phyloP scores from a whole-genome alignment of 176 grass and related monocot species.

The Eremochloa ophiuroides region DNA sequence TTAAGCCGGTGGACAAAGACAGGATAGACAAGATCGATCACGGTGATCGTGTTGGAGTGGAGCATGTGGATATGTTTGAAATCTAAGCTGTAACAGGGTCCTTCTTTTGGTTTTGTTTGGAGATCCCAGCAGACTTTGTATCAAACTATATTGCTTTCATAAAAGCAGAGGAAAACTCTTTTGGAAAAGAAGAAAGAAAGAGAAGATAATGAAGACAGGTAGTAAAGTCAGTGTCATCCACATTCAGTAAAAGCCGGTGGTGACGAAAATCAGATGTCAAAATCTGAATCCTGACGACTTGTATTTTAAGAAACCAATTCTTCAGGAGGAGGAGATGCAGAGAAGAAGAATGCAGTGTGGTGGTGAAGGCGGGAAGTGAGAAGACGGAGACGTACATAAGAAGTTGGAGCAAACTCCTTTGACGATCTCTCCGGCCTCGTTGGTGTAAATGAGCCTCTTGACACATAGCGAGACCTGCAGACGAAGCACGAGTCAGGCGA shows the following conservation, averaged over 20 bases:
- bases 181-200: background rate
- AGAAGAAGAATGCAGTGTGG: background rate
- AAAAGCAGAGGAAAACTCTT: background rate
- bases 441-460: constrained; percentile 96
- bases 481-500: background rate
- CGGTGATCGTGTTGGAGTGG: background rate
- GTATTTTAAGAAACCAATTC: background rate
- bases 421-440: constrained; percentile 79
- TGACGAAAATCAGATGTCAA: background rate
- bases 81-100: background rate
- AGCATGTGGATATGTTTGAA: background rate
- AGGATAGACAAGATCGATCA: background rate
- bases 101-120: too few species aligned
- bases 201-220: background rate
- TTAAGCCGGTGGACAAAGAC: background rate
- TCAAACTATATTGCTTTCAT: background rate
- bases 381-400: constrained; percentile 56
- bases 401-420: constrained; percentile 98
- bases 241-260: background rate
- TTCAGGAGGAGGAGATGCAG: background rate
- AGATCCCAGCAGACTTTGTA: background rate
- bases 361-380: background rate
- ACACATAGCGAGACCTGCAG: constrained; percentile 84
- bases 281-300: background rate
- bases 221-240: background rate